A percentile compares a stretch with the other conserved stretches of the same genome.
Conservation (phyloP, 805 yeast species). For the Lachancea waltii region DNA sequence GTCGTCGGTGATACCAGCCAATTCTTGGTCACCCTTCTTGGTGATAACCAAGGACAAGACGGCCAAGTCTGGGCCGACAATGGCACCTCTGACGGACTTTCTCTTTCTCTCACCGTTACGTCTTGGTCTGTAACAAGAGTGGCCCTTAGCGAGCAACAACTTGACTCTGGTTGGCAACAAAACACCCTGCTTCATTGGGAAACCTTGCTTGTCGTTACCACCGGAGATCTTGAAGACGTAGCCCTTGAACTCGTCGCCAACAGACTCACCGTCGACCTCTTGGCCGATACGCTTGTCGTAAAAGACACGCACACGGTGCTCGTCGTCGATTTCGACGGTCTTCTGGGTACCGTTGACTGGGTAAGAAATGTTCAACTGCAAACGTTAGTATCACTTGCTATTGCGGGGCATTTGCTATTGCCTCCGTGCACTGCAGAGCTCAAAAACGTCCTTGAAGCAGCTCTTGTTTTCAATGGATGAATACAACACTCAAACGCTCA, state of each 20-base stretch:
- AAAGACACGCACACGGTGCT: constrained; percentile 96
- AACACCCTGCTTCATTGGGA: constrained; percentile 99
- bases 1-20: constrained; percentile 91
- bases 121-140: constrained; percentile 99
- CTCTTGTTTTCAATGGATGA: no score
- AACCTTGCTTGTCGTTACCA: constrained; percentile 99
- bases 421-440: no score
- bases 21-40: constrained; percentile 96
- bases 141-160: constrained; percentile 86
- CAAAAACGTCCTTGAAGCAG: no score
- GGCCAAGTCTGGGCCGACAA: constrained; percentile 94
- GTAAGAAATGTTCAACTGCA: constrained; percentile 95
- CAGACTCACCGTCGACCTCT: constrained; percentile 97
- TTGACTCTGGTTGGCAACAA: constrained; percentile 99
- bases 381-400: constrained; percentile 22
- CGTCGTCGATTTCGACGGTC: constrained; percentile 96
- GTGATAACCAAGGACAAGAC: constrained; percentile 88
- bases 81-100: constrained; percentile 99
- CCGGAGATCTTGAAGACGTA: constrained; percentile 98
- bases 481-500: no score
- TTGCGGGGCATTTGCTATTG: no score
- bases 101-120: constrained; percentile 99
- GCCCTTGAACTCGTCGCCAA: constrained; percentile 99
- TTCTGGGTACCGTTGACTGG: constrained; percentile 99
- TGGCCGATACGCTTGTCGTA: constrained; percentile 99